Percentiles rank a stretch among this genome's conserved stretches.
These are phyloP conservation scores for Plantago major DNA, from an alignment of 257 asterid species.

Conservation along the genomic window DNA sequence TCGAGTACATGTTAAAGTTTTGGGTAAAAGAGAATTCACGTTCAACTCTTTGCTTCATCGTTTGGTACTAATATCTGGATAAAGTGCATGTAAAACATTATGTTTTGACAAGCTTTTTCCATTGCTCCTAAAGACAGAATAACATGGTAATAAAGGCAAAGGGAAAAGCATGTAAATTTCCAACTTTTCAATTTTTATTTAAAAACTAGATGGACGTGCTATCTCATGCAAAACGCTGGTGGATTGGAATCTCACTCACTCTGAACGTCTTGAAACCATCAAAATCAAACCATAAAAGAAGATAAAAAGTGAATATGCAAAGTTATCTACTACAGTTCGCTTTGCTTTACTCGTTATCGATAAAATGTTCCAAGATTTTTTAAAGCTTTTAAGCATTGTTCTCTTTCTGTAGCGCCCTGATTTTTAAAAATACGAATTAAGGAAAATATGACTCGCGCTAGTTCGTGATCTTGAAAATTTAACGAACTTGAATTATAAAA, in stretches of 20 bases:
- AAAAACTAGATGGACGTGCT: background rate
- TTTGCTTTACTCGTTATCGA: constrained; percentile 3
- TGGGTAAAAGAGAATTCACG: constrained; percentile 11
- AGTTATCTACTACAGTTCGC: background rate
- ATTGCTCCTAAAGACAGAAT: background rate
- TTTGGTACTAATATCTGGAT: constrained; percentile 11
- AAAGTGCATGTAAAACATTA: background rate
- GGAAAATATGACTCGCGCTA: no score
- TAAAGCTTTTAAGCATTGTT: no score
- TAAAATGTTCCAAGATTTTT: no score
- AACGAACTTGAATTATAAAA: no score
- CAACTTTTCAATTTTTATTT: constrained; percentile 4
- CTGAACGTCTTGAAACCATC: constrained; percentile 32
- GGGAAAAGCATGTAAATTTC: constrained; percentile 4
- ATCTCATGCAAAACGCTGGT: constrained; percentile 8
- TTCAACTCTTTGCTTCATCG: background rate
- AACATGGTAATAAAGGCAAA: constrained; percentile 2
- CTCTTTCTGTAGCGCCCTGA: no score
- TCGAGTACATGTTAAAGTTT: background rate
- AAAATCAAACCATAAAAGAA: constrained; percentile 32
- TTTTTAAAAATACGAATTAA: no score
- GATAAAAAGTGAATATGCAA: constrained; percentile 13
- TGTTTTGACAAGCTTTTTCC: constrained; percentile 7
- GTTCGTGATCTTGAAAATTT: no score
- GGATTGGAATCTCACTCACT: constrained; percentile 25